Evolutionary conservation across 2,329 filamentous ascomycete species (phyloP), one percentile per base, ranked within the genome.

Genomic region (Emydomyces testavorans): DNA sequence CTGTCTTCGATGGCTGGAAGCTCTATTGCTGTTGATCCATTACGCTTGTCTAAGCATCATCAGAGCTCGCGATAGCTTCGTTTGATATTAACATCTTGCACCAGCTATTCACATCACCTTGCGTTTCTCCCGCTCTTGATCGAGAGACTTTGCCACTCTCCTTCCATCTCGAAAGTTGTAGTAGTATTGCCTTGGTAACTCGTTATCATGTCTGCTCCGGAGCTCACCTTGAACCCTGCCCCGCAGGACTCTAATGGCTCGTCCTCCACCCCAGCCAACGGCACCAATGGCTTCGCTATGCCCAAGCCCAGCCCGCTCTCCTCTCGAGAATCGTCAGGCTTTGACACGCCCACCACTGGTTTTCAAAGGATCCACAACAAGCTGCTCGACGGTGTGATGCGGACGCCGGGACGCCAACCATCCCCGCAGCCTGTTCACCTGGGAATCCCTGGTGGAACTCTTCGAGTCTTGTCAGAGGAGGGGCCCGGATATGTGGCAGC

Each of bases 401-500:
- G 72, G 32, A 69, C 71, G 6, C 73, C 72, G 29, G 66, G 70
- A 60, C 79, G 85, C 49, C 77, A 83, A 53, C 85, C 89, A 20
- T 94, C 89, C 48, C 87, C 88, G 20, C 85, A 93, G 63, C 87
- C 89, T 21, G 89, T 86, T 50, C 86, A 94, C 65, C 75, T 94
- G 65, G 83, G 77, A 57, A 75, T 89, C 18, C 82, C 84, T 11
- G 73, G 77, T 49, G 65, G 69, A 60, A 67, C 68, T 62, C 80
- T 86, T 63, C 78, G 83, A 48, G 75, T 90, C 48, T 72, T 96
- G 50, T 85, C 88, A 16, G 92, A 92, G 56, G 83, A 87, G 57
- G 92, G 89, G 24, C 83, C 93, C 31, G 92, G 92, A 61, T 98
- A 98, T 71, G 82, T 94, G 55, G 89, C 92, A 20, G 88, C 90